Base-by-base conservation (phyloP, 148 eudicot genomes). In the Spergularia marina region DNA sequence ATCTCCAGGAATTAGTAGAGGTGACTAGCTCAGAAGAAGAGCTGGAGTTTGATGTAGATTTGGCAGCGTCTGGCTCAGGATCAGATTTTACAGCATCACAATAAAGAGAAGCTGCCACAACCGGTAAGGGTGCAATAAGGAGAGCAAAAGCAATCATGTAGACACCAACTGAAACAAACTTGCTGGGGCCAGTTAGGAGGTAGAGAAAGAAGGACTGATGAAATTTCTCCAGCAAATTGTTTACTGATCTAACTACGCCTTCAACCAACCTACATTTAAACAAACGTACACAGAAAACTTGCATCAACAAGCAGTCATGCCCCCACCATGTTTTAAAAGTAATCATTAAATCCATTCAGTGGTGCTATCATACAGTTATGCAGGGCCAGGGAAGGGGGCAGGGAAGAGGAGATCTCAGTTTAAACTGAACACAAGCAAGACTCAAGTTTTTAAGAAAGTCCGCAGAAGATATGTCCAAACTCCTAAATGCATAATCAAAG, bases 171-270 rank as follows among this genome's bases (percentile, higher is more conserved):
- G 99, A 95, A 68, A 92, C 94, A 65, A 92, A 95, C 71, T 91
- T 92, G 84, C 83, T 90, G 47, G 99, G 86, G 4, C 90, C 90
- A 15, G 97, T 89, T 74, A 95, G 76, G 61, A 95, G 90, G 83
- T 95, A 95, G 41, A 92, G 90, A 64, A 95, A 95, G 74, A 92
- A 95, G 76, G 99, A 95, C 76, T 92, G 97, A 85, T 95, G 99
- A 84, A 95, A 92, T 82, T 95, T 95, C 83, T 95, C 99, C 2
- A 95, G 97, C 70, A 95, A 91, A 82, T 95, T 95, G 86, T 92
- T 95, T 17, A 92, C 92, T 25, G 97, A 90, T 62, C 97, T 84
- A 66, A 92, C 79, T 23, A 89, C 83, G 66, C 96, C 92, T 87
- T 92, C 99, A 73, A 92, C 78, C 85, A 95, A 87, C 84, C 98